These are phyloP conservation scores for Rhododendron molle DNA, from an alignment of 148 eudicot species.

Conservation along the genomic window DNA sequence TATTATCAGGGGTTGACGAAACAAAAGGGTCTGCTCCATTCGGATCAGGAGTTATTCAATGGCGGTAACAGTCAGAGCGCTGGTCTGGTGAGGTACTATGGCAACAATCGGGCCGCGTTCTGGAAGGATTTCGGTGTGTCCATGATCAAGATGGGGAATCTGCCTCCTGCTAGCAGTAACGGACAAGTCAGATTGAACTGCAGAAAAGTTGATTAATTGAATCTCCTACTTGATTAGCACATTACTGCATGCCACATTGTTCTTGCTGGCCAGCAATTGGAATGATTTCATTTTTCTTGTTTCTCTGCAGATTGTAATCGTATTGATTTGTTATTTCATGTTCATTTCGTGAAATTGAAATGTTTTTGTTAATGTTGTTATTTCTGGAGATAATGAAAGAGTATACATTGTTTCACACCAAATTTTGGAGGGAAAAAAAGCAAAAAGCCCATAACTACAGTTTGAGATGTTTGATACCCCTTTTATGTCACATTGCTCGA, in stretches of 20 bases:
- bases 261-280: not conserved
- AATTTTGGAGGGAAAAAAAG: not conserved
- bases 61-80: conserved; percentile 24
- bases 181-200: conserved; percentile 25
- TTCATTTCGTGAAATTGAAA: not conserved
- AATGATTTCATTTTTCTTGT: not conserved
- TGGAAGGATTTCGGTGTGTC: conserved; percentile 20
- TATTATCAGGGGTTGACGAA: conserved; percentile 33
- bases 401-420: not conserved
- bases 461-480: no score
- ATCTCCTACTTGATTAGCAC: not conserved
- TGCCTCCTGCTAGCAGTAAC: conserved; percentile 29
- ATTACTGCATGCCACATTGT: not conserved
- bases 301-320: not conserved
- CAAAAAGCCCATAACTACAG: no score
- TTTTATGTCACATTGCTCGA: not conserved
- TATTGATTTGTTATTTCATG: not conserved
- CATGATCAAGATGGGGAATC: conserved; percentile 44
- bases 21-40: conserved; percentile 37
- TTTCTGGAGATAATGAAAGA: not conserved
- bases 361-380: not conserved
- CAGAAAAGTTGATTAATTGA: not conserved
- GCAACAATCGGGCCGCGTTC: conserved; percentile 16
- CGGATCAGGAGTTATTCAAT: conserved; percentile 40
- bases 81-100: conserved; percentile 23